Evolutionary conservation across 495 filamentous ascomycete genomes (phyloP), one percentile per base, ranked within the genome.

Genomic region (Echria macrotheca): DNA sequence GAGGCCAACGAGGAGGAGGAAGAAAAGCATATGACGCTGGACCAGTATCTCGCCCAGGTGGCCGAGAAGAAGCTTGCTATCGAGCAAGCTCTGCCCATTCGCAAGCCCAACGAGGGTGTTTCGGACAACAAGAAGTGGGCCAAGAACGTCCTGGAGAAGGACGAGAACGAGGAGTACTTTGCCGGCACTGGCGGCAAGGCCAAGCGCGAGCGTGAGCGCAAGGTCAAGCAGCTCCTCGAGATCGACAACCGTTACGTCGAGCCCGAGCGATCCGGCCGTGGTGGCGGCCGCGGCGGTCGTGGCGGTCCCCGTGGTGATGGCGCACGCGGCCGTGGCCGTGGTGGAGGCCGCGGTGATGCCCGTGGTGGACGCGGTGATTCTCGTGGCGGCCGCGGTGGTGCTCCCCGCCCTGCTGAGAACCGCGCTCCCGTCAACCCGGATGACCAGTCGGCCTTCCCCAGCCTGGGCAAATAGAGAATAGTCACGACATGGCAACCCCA

Each of bases 61-160:
- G 88, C 86, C 41, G 85, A 87, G 72, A 89, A 86, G 73, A 87
- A 84, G 69, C 71, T 78, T 23, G 79, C 81, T 56, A 84, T 98
- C 50, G 83, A 82, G 61, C 63, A 52, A 42, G 70, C 73, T 29
- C 78, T 81, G 56, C 77, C 86, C 52, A 77, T 83, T 50, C 89
- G 91, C 70, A 80, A 90, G 72, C 77, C 93, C 61, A 96, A 96
- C 74, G 91, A 95, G 73, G 93, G 89, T 60, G 72, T 64, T 72
- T 85, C 87, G 75, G 60, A 73, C 52, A 82, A 89, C 69, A 91
- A 91, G 78, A 95, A 96, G 78, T 95, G 89, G 87, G 74, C 79
- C 49, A 89, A 89, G 61, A 91, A 88, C 74, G 75, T 86, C 50
- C 65, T 96, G 50, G 64, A 70, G 67, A 85, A 84, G 64, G 80